Evolutionary conservation across 1,284 basidiomycete species (phyloP), one percentile per base, ranked within the genome.

Genomic region (Agaricales sp.): DNA sequence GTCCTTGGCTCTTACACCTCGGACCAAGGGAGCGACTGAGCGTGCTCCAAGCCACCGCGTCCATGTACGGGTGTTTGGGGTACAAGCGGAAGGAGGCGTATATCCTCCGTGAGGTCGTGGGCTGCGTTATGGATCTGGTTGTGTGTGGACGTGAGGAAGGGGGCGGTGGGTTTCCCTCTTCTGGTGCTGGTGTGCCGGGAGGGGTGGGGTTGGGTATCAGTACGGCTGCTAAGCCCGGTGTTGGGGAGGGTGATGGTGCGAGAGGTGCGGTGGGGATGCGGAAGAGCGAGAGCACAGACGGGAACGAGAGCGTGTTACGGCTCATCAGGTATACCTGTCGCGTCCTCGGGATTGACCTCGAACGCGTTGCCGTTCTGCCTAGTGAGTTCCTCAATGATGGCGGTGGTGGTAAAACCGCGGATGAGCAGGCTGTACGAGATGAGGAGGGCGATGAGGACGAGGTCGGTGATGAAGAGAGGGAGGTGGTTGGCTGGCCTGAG

Each of bases 41-140:
- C 8, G 66, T 86, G 8, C 68, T 92, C 38, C 79, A 86, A 53
- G 74, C 77, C 35, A 76, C 84, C 39, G 85, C 86, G 0, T 80
- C 79, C 53, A 66, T 91, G 45, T 92, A 87, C 61, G 75, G 82
- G 8, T 83, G 78, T 55, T 63, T 96, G 1, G 89, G 87, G 4
- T 87, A 91, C 63, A 76, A 72, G 48, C 74, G 93, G 46, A 94
- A 93, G 62, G 92, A 94, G 64, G 86, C 83, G 0, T 87, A 87
- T 55, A 70, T 91, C 24, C 71, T 92, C n/a, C 73, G 93, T 13
- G 90, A 94, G 60, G 75, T 92, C 23, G 68, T 91, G 26, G 87
- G 86, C 20, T 83, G 83, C 52, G 63, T 92, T 46, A 74, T 90
- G 65, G 86, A 88, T 58, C 72, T 92, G 51, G 68, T 94, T 47